Base-by-base conservation (phyloP, 805 yeast species). In the Kodamaea neixiangensis region DNA sequence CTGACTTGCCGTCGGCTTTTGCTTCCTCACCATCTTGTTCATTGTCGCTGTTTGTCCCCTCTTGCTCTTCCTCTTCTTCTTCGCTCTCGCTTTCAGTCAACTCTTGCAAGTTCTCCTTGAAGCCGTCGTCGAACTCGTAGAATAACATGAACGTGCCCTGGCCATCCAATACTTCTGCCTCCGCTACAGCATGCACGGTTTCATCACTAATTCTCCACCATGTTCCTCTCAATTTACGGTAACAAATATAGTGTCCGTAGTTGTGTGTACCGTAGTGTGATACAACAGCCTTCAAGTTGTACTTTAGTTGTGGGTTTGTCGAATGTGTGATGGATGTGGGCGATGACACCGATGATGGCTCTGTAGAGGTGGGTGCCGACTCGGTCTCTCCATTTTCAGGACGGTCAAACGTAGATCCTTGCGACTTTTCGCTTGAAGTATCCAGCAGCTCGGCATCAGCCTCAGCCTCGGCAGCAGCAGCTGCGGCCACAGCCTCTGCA, bases 141-240 rank as follows among this genome's bases (percentile, higher is more conserved):
- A 93, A 93, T 58, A 93, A 67, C 97, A 93, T 89, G 58, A 91
- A 93, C 0, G 93, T 91, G 21, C 97, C 97, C 50, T 89, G 94
- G 2, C 91, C 82, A 11, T 76, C 75, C 50, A 89, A 70, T 1
- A 91, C 97, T 63, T 92, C 96, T 2, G 79, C 79, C 63, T 89
- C 96, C 10, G 83, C 79, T 2, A 89, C 90, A 29, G 88, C 78
- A 53, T 89, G 83, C 2, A 92, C 96, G 2, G 85, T 83, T 63
- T 91, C 96, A 67, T 94, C 99, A 59, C 94, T 86, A 15, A 92
- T 86, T 64, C 97, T 81, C 96, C 97, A 92, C 99, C 99, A 93
- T 9, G 83, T 77, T 2, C 92, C 94, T 57, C 96, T 80, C 51
- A 73, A 79, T 61, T 83, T 86, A 62, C 97, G 82, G 71, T 81